These are phyloP conservation scores for Abrus precatorius DNA, from an alignment of 306 rosid species.

Conservation along the genomic window DNA sequence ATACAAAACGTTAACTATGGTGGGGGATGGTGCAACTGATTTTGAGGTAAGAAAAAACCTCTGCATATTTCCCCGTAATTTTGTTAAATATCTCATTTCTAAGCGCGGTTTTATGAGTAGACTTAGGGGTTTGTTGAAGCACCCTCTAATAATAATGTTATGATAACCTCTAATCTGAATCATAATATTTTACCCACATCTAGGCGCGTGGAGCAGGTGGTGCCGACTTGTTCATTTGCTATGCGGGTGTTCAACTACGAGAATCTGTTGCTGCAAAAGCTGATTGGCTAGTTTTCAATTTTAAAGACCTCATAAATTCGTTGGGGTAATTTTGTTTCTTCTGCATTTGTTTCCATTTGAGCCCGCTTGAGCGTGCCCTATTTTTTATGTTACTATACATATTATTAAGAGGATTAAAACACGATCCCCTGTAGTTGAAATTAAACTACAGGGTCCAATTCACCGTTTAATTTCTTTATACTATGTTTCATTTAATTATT, in stretches of 20 bases:
- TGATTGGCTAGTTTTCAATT: conserved; percentile 81
- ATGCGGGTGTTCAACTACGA: conserved; percentile 88
- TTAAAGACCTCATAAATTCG: conserved; percentile 67
- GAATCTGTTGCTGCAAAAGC: conserved; percentile 87
- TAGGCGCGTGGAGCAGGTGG: conserved; percentile 93
- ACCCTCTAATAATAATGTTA: neutral
- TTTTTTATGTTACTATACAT: neutral
- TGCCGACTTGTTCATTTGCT: conserved; percentile 89
- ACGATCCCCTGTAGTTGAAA: neutral
- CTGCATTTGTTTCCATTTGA: neutral
- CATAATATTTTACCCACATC: neutral
- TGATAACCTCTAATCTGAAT: neutral
- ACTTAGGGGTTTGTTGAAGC: conserved; percentile 10
- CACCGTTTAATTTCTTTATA: neutral
- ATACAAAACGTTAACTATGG: conserved; percentile 79
- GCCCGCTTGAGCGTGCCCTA: neutral
- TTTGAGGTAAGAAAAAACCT: conserved; percentile 72
- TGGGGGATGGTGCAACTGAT: conserved; percentile 98
- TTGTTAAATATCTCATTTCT: conserved; percentile 14
- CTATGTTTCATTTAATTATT: neutral
- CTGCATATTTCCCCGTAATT: conserved; percentile 20
- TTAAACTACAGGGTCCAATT: neutral
- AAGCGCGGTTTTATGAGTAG: conserved; percentile 4
- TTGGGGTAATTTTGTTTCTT: conserved; percentile 36
- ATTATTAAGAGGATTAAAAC: neutral